A percentile compares a stretch with the other conserved stretches of the same genome.
phyloP scores from a whole-genome alignment of 2,329 filamentous ascomycete genomes.

The Xylariaceae sp. region DNA sequence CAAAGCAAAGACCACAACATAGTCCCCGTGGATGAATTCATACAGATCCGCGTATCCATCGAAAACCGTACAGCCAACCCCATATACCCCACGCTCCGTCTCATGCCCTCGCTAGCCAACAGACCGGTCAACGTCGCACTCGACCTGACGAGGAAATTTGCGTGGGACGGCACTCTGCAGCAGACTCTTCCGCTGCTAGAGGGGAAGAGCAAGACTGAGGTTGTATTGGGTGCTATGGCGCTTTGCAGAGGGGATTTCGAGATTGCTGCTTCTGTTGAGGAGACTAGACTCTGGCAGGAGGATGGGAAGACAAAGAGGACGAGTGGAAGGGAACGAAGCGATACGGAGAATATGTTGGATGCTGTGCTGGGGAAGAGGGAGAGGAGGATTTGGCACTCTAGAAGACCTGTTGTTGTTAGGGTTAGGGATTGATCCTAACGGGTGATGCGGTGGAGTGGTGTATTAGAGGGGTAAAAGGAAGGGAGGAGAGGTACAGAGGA shows the following conservation, averaged over 20 bases:
- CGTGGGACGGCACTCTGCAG: slow-evolving; percentile 82
- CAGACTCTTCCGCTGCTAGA: slow-evolving; percentile 62
- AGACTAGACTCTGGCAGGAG: slow-evolving; percentile 56
- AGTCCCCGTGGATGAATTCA: slow-evolving; percentile 56
- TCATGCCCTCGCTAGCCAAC: slow-evolving; percentile 73
- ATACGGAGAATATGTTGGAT: slow-evolving; percentile 56
- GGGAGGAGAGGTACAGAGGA: neutral
- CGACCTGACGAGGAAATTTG: slow-evolving; percentile 76
- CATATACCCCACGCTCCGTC: slow-evolving; percentile 67
- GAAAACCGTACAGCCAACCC: slow-evolving; percentile 66
- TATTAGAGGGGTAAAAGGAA: neutral
- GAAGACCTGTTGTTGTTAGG: slow-evolving; percentile 52
- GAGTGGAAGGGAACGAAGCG: slow-evolving; percentile 35
- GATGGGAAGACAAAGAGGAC: neutral
- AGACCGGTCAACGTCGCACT: slow-evolving; percentile 69
- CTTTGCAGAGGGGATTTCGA: slow-evolving; percentile 81
- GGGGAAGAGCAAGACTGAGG: slow-evolving; percentile 55
- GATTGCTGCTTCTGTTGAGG: slow-evolving; percentile 75
- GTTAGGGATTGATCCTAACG: slow-evolving; percentile 42
- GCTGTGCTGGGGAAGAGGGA: slow-evolving; percentile 56
- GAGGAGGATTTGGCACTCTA: slow-evolving; percentile 61
- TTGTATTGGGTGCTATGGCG: slow-evolving; percentile 67
- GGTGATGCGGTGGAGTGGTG: slow-evolving; percentile 1
- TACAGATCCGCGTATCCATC: slow-evolving; percentile 67
- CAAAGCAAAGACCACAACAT: slow-evolving; percentile 17